Evolutionary conservation across 1,139 yeast species (phyloP).

Genomic region (Nakaseomyces nivariensis): DNA sequence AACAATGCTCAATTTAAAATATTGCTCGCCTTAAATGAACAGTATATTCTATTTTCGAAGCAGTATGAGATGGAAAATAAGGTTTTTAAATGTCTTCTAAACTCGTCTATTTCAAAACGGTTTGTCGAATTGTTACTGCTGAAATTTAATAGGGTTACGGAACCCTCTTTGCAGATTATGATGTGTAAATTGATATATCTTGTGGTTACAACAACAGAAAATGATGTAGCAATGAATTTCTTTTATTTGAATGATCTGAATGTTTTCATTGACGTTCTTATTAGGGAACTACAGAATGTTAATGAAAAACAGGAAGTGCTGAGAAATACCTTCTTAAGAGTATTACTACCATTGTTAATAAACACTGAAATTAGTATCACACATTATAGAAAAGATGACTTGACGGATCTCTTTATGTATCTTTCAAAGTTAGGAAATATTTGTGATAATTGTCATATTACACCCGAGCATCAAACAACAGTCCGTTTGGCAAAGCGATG

Average conservation of each 20-base stretch:
- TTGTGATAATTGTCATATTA: conserved; percentile 22
- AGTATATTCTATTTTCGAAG: conserved; percentile 58
- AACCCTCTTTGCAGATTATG: conserved; percentile 62
- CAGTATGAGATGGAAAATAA: conserved; percentile 35
- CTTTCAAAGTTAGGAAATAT: conserved; percentile 32
- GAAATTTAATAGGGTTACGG: conserved; percentile 65
- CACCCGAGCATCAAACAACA: conserved; percentile 35
- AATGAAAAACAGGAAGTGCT: conserved; percentile 52
- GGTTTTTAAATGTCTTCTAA: conserved; percentile 40
- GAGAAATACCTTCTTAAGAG: conserved; percentile 67
- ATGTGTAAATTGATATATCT: conserved; percentile 70
- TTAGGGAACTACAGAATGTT: conserved; percentile 67
- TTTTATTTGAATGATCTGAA: conserved; percentile 77
- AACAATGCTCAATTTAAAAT: conserved; percentile 67
- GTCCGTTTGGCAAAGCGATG: conserved; percentile 55
- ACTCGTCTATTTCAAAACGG: conserved; percentile 33
- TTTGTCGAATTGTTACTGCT: conserved; percentile 48
- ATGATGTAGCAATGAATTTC: conserved; percentile 45
- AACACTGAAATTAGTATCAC: conserved; percentile 53
- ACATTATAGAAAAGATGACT: conserved; percentile 49
- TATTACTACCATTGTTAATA: conserved; percentile 58
- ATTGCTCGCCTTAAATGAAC: conserved; percentile 72
- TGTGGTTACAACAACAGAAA: conserved; percentile 58
- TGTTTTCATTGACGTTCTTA: conserved; percentile 75
- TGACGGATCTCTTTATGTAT: conserved; percentile 42